phyloP scores from a whole-genome alignment of 169 alveolate genomes.

The Eimeria necatrix region DNA sequence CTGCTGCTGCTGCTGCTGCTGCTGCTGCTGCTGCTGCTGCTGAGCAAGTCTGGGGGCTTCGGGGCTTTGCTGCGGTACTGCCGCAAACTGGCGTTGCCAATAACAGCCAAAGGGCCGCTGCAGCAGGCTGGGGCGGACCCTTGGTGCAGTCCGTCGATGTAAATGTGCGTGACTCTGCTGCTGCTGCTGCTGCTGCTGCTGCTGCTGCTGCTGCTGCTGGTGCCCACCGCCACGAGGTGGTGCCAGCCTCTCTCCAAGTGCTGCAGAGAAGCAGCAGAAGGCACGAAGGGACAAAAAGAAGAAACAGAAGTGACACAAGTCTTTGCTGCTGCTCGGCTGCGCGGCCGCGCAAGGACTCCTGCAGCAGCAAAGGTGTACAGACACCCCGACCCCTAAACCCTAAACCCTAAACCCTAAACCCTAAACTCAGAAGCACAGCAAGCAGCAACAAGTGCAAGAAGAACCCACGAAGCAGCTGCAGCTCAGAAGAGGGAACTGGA shows the following conservation, averaged over 20 bases:
- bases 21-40: conserved; percentile 30
- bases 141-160: neutral
- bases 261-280: neutral
- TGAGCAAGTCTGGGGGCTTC: no score
- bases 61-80: neutral
- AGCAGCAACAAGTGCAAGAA: no score
- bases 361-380: conserved; percentile 18
- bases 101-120: conserved; percentile 40
- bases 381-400: neutral
- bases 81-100: conserved; percentile 24
- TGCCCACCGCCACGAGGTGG: conserved; percentile 30
- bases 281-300: neutral
- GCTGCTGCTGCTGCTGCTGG: no score
- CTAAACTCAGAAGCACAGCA: no score
- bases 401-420: no score
- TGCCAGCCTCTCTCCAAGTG: conserved; percentile 2
- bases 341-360: conserved; percentile 11
- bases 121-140: conserved; percentile 50
- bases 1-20: conserved; percentile 16
- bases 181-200: no score
- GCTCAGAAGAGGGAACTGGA: no score
- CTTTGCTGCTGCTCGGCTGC: neutral
- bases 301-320: neutral
- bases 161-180: neutral
- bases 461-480: no score